Evolutionary conservation across 2,329 filamentous ascomycete genomes (phyloP).

Genomic region (Diaporthe citrichinensis): DNA sequence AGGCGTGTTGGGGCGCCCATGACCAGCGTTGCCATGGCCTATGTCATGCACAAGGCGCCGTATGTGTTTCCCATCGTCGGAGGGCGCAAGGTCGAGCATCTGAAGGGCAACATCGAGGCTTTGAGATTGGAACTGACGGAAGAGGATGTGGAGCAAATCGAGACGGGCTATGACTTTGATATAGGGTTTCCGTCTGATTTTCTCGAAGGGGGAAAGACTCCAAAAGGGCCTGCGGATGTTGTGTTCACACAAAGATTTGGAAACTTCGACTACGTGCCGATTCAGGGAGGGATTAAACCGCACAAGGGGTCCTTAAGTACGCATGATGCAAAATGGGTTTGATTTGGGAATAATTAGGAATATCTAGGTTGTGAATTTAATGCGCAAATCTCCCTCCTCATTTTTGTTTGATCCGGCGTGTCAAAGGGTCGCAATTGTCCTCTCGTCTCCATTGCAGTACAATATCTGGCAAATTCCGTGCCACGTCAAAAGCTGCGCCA

Average conservation of each 20-base stretch:
- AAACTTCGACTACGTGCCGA: background rate
- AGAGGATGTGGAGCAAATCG: slow-evolving; percentile 77
- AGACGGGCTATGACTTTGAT: slow-evolving; percentile 73
- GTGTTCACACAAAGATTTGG: background rate
- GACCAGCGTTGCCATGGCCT: slow-evolving; percentile 74
- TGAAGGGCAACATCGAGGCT: slow-evolving; percentile 79
- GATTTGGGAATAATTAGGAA: background rate
- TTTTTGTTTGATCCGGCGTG: too few relatives aligned
- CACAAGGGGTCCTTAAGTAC: background rate
- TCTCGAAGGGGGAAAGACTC: background rate
- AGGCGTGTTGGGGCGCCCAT: slow-evolving; percentile 57
- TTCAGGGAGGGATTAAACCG: background rate
- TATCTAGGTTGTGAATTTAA: too few relatives aligned
- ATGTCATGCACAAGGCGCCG: slow-evolving; percentile 79
- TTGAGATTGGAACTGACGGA: slow-evolving; percentile 70
- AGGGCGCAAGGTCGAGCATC: slow-evolving; percentile 77
- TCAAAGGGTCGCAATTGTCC: too few relatives aligned
- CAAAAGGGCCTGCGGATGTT: background rate
- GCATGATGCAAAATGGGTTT: background rate
- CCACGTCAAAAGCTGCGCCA: too few relatives aligned
- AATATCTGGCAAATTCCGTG: too few relatives aligned
- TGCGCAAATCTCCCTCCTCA: too few relatives aligned
- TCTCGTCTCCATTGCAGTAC: too few relatives aligned
- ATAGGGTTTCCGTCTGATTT: slow-evolving; percentile 78
- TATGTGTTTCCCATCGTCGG: slow-evolving; percentile 83